A percentile compares a stretch with the other conserved stretches of the same genome.
These are phyloP conservation scores for Lathyrus sativus DNA, from an alignment of 306 rosid genomes.

Conservation along the genomic window DNA sequence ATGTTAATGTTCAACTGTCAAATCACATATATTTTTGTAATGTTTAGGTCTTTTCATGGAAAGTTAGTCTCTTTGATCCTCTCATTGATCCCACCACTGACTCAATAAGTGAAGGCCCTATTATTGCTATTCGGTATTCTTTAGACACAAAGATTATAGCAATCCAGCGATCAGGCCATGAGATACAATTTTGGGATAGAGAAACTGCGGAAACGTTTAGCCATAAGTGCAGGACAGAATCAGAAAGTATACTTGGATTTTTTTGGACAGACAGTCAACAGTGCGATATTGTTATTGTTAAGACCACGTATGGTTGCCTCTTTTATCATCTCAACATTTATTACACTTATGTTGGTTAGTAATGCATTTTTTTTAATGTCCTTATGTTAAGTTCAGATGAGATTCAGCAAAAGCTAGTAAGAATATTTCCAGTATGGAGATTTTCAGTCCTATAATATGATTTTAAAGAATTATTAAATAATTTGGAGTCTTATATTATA, in stretches of 20 bases:
- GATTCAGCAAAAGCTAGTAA: conserved; percentile 22
- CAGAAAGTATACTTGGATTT: conserved; percentile 88
- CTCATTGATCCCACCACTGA: conserved; percentile 62
- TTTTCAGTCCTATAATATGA: conserved; percentile 21
- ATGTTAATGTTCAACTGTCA: conserved; percentile 5
- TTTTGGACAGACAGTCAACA: conserved; percentile 93
- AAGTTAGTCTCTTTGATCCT: conserved; percentile 76
- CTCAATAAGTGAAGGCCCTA: conserved; percentile 79
- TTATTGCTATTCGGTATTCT: conserved; percentile 79
- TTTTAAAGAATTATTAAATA: conserved; percentile 17
- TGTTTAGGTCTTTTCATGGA: conserved; percentile 86
- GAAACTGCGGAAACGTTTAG: conserved; percentile 76
- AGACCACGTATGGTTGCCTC: conserved; percentile 67
- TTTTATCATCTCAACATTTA: conserved; percentile 14
- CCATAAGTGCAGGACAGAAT: conserved; percentile 77
- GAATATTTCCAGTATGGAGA: conserved; percentile 8
- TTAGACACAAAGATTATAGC: conserved; percentile 79
- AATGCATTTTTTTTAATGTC: conserved; percentile 11
- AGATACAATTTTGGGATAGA: conserved; percentile 79
- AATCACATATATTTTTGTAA: conserved; percentile 27
- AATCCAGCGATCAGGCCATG: conserved; percentile 73
- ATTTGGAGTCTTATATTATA: conserved; percentile 2
- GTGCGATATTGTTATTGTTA: conserved; percentile 82
- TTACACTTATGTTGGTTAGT: conserved; percentile 27
- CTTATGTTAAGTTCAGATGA: conserved; percentile 14